phyloP scores from a whole-genome alignment of 2,329 filamentous ascomycete genomes.

The Raffaelea albimanens region DNA sequence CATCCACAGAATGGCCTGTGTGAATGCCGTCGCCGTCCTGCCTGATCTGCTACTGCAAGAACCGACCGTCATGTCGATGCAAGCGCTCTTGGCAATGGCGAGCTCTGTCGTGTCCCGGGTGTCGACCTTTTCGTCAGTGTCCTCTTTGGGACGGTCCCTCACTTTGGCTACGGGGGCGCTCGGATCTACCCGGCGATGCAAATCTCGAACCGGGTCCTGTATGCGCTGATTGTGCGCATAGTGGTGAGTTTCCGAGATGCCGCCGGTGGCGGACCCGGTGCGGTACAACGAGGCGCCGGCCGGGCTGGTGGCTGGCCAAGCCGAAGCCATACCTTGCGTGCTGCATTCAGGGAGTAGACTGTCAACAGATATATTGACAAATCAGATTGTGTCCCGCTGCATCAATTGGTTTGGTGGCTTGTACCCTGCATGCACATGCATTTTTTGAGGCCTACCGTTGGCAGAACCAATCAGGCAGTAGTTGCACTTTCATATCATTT shows the following conservation, averaged over 20 bases:
- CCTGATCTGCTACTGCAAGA: background rate
- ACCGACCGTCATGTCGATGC: background rate
- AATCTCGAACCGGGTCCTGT: background rate
- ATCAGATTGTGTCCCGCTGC: too few relatives aligned
- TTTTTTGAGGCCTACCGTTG: too few relatives aligned
- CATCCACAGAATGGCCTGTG: background rate
- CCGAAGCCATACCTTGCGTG: background rate
- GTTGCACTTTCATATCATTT: background rate
- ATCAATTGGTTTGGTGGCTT: too few relatives aligned
- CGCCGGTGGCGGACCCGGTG: background rate
- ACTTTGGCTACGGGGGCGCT: background rate
- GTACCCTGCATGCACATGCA: too few relatives aligned
- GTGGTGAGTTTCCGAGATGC: background rate
- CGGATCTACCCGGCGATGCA: background rate
- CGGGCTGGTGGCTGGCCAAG: background rate
- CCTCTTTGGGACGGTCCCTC: background rate
- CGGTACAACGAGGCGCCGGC: background rate
- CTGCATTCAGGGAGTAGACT: background rate
- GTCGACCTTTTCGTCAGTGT: too few relatives aligned
- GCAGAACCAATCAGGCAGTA: background rate
- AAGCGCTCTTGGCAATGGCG: conserved; percentile 4
- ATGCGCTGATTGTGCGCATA: background rate
- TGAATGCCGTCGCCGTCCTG: background rate
- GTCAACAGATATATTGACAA: too few relatives aligned
- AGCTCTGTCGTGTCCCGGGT: too few relatives aligned